These are phyloP conservation scores for Erysimum cheiranthoides DNA, from an alignment of 345 rosid genomes.

Conservation along the genomic window DNA sequence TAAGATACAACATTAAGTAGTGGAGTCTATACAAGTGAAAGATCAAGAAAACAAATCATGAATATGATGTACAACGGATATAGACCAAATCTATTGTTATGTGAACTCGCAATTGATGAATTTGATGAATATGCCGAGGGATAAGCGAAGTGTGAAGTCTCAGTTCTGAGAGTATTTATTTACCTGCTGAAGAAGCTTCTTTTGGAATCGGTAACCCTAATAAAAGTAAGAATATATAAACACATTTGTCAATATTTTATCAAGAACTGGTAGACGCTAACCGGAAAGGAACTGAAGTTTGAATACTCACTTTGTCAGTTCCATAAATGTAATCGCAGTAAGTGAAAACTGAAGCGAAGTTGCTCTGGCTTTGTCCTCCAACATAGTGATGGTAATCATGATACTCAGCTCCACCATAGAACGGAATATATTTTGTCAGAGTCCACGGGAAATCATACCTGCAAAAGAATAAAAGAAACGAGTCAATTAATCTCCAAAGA, in stretches of 20 bases:
- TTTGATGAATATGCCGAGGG: not conserved
- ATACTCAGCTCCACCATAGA: conserved; percentile 87
- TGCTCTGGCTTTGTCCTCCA: conserved; percentile 91
- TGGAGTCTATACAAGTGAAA: conserved; percentile 5
- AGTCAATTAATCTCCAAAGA: not conserved
- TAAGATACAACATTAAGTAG: conserved; percentile 4
- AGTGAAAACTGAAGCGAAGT: conserved; percentile 87
- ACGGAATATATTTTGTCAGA: conserved; percentile 74
- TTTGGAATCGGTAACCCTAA: conserved; percentile 91
- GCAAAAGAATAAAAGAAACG: not conserved
- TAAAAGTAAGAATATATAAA: conserved; percentile 21
- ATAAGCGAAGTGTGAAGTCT: not conserved
- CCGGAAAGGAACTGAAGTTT: not conserved
- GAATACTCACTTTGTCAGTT: conserved; percentile 72
- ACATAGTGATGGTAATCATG: conserved; percentile 94
- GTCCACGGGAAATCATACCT: conserved; percentile 85
- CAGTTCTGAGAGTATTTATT: conserved; percentile 8
- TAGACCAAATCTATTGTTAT: not conserved
- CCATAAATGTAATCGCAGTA: conserved; percentile 87
- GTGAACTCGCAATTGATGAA: not conserved
- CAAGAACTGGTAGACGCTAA: not conserved
- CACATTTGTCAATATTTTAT: conserved; percentile 29
- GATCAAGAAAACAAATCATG: conserved; percentile 12
- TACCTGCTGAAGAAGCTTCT: conserved; percentile 81
- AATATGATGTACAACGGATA: not conserved